phyloP scores from a whole-genome alignment of 148 eudicot species.

The Bassia scoparia region DNA sequence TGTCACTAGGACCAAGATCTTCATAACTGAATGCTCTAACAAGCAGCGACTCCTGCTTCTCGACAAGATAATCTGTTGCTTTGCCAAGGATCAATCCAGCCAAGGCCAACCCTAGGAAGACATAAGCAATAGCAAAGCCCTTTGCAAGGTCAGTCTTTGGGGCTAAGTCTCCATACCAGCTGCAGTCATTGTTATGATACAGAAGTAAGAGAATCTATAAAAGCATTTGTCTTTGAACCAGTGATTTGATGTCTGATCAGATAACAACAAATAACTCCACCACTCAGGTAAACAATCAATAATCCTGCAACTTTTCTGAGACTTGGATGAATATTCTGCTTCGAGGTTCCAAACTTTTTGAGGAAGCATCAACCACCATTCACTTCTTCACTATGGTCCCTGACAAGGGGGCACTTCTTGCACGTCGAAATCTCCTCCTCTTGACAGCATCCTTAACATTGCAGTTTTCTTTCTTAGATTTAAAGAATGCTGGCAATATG shows the following conservation, averaged over 20 bases:
- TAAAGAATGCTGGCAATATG: conserved; percentile 19
- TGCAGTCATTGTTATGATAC: conserved; percentile 75
- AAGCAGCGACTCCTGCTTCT: conserved; percentile 62
- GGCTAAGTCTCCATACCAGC: conserved; percentile 86
- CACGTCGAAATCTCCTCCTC: conserved; percentile 42
- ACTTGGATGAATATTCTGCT: conserved; percentile 47
- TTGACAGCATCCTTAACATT: conserved; percentile 21
- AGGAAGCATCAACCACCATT: conserved; percentile 5
- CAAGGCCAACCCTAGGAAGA: conserved; percentile 68
- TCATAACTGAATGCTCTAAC: conserved; percentile 45
- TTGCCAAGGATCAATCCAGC: conserved; percentile 51
- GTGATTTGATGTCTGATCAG: conserved; percentile 41
- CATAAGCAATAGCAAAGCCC: conserved; percentile 69
- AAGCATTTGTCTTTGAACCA: conserved; percentile 54
- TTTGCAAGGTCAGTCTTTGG: conserved; percentile 48
- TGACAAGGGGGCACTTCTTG: conserved; percentile 48
- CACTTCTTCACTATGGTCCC: conserved; percentile 26
- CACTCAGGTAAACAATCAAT: conserved; percentile 40
- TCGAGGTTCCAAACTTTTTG: conserved; percentile 26
- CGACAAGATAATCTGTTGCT: conserved; percentile 69
- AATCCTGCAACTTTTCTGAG: conserved; percentile 37
- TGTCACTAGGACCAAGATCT: conserved; percentile 34
- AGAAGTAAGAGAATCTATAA: conserved; percentile 80
- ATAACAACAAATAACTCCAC: conserved; percentile 53
- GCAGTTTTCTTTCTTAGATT: conserved; percentile 11